These are phyloP conservation scores for Coniferiporia weirii DNA, from an alignment of 1,284 basidiomycete genomes.

Conservation along the genomic window DNA sequence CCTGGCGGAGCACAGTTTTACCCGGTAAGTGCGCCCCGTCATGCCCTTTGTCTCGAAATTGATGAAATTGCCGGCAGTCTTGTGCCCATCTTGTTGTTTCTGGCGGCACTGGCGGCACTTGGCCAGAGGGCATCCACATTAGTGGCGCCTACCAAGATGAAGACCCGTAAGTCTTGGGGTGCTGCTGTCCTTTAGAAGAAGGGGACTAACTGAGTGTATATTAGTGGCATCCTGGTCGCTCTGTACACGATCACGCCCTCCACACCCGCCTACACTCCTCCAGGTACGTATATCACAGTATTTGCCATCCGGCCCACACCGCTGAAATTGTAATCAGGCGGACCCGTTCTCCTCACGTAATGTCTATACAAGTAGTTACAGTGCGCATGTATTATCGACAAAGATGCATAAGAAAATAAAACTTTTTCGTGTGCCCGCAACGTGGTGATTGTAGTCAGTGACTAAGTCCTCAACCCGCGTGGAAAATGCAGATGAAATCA, in stretches of 20 bases:
- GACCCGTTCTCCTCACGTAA: not conserved
- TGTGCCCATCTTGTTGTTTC: slow-evolving; percentile 6
- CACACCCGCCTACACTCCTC: slow-evolving; percentile 3
- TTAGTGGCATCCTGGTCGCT: slow-evolving; percentile 2
- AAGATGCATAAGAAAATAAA: not conserved
- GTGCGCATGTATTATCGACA: not conserved
- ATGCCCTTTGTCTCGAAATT: not conserved
- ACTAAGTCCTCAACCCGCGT: not conserved
- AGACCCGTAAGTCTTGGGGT: not conserved
- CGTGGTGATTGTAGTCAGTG: too few species aligned
- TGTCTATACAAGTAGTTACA: not conserved
- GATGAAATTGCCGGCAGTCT: not conserved
- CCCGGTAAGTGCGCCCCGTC: not conserved
- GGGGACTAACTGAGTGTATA: too few species aligned
- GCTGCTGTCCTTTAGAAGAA: too few species aligned
- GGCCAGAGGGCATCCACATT: slow-evolving; percentile 6
- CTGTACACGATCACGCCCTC: slow-evolving; percentile 5
- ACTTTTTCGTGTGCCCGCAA: too few species aligned
- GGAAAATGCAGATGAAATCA: not conserved
- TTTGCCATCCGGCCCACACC: too few species aligned
- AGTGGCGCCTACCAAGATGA: slow-evolving; percentile 4
- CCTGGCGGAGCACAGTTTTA: slow-evolving; percentile 7
- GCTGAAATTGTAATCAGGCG: not conserved
- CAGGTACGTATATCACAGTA: not conserved
- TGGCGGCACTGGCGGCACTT: slow-evolving; percentile 2